Base-by-base conservation (phyloP, 2,329 filamentous ascomycete species). In the Fusarium sp. region DNA sequence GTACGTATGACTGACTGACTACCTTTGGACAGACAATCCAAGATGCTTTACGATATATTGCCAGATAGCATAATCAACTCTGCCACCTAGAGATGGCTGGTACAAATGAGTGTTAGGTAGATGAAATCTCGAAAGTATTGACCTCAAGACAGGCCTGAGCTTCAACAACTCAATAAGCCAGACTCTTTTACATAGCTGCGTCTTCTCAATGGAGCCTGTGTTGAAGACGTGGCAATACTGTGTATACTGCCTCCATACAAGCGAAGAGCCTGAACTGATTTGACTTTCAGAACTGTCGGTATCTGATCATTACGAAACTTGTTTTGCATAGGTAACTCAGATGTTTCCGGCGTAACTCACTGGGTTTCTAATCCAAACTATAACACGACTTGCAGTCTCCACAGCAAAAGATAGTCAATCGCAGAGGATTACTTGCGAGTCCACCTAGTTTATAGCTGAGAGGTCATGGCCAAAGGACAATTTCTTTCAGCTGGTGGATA, bases 401-500 rank as follows among this genome's bases (percentile, higher is more conserved):
- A 50, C 41, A 57, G 31, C 31, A n/a, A 50, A 48, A 28, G 15
- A 38, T 18, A 38, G 24, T 14, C 24, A 53, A 35, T 28, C 3
- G 1, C 4, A 16, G 3, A 26, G 15, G 24, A 18, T 16, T 11
- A 33, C n/a, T 36, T 41, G 15, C 11, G 15, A 57, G 22, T 18
- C 39, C 26, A 35, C 18, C 22, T 22, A 31, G 31, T 33, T 15
- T 22, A 12, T 31, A 28, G n/a, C 26, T 38, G 22, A 47, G 61
- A 33, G 56, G 20, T 57, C 31, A 28, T n/a, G 45, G 44, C 50
- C 36, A 33, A 39, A 45, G 71, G 26, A 64, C 31, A 38, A 48
- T 28, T 47, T n/a, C n/a, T 15, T 35, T 71, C 26, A 35, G n/a
- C 31, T 47, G 33, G 65, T 73, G 70, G 70, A 44, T 68, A 72